Conservation (phyloP, 2,329 filamentous ascomycete genomes). For the Didymella pomorum region DNA sequence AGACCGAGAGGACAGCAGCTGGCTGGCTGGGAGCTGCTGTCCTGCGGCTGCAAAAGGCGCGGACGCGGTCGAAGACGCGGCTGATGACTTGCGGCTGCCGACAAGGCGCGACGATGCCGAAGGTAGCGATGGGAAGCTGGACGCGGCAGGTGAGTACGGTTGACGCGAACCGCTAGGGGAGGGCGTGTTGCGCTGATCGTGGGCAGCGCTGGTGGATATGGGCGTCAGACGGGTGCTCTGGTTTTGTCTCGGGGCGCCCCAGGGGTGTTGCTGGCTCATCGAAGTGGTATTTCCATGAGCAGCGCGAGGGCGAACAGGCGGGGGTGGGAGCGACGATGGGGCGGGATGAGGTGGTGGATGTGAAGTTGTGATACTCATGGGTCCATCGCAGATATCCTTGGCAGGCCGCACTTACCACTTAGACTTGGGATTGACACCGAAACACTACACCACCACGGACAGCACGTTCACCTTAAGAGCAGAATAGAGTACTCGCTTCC, state of each 20-base stretch:
- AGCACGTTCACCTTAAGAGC: background rate
- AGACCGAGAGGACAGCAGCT: slow-evolving; percentile 65
- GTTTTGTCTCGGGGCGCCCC: slow-evolving; percentile 64
- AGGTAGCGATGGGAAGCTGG: slow-evolving; percentile 62
- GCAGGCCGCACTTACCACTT: slow-evolving; percentile 20
- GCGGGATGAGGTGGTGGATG: slow-evolving; percentile 27
- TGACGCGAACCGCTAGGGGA: slow-evolving; percentile 60
- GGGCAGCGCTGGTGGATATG: slow-evolving; percentile 60
- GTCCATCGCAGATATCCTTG: slow-evolving; percentile 17
- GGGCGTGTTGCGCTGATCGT: slow-evolving; percentile 55
- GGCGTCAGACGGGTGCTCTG: slow-evolving; percentile 65
- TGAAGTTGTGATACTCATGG: slow-evolving; percentile 30
- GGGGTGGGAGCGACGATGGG: slow-evolving; percentile 29
- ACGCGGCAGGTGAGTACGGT: slow-evolving; percentile 60
- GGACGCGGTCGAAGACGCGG: slow-evolving; percentile 62
- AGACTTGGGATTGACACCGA: slow-evolving; percentile 10
- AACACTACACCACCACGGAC: background rate
- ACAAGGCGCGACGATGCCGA: slow-evolving; percentile 59
- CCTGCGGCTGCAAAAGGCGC: slow-evolving; percentile 65
- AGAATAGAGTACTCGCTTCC: background rate
- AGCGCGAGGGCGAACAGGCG: slow-evolving; percentile 43
- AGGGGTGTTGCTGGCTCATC: slow-evolving; percentile 64
- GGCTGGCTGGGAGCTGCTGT: slow-evolving; percentile 61
- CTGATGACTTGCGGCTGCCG: slow-evolving; percentile 62
- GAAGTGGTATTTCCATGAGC: slow-evolving; percentile 54